Conservation (phyloP, 164 flowering plant genomes). For the Chloranthus sessilifolius region DNA sequence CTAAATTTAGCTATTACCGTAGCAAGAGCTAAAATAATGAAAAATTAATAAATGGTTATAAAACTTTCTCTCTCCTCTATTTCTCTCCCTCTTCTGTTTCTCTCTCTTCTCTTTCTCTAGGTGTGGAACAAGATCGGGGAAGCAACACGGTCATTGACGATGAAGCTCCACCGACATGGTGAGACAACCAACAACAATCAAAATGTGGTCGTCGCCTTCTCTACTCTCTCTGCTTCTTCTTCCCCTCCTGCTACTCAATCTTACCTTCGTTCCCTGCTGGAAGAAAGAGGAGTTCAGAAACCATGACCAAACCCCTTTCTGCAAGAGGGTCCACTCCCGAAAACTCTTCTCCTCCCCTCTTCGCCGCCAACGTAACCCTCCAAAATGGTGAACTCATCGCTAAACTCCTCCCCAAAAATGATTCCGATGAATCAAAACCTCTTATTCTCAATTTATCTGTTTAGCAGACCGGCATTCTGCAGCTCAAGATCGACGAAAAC, state of each 20-base stretch:
- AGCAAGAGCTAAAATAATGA: too few species aligned
- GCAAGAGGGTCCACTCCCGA: slow-evolving; percentile 85
- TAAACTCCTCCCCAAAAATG: slow-evolving; percentile 54
- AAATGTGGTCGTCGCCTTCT: too few species aligned
- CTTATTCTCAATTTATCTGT: slow-evolving; percentile 52
- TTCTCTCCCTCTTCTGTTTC: too few species aligned
- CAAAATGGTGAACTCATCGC: slow-evolving; percentile 69
- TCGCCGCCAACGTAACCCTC: slow-evolving; percentile 46
- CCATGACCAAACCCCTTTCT: slow-evolving; percentile 97
- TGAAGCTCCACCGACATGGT: too few species aligned
- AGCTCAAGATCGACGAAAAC: slow-evolving; percentile 78
- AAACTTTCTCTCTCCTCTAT: too few species aligned
- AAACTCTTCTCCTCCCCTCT: slow-evolving; percentile 46
- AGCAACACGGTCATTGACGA: too few species aligned
- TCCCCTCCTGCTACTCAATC: slow-evolving; percentile 1
- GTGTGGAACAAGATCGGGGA: too few species aligned
- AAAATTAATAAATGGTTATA: too few species aligned
- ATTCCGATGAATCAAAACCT: too few species aligned
- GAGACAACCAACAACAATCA: too few species aligned
- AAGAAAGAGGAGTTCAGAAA: slow-evolving; percentile 92
- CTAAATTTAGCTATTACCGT: too few species aligned
- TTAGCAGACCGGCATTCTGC: slow-evolving; percentile 58
- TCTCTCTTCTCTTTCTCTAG: too few species aligned
- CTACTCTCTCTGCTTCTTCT: slow-evolving; percentile 5
- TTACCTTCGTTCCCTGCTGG: slow-evolving; percentile 51